phyloP scores from a whole-genome alignment of 345 rosid genomes.

The Leavenworthia alabamica region DNA sequence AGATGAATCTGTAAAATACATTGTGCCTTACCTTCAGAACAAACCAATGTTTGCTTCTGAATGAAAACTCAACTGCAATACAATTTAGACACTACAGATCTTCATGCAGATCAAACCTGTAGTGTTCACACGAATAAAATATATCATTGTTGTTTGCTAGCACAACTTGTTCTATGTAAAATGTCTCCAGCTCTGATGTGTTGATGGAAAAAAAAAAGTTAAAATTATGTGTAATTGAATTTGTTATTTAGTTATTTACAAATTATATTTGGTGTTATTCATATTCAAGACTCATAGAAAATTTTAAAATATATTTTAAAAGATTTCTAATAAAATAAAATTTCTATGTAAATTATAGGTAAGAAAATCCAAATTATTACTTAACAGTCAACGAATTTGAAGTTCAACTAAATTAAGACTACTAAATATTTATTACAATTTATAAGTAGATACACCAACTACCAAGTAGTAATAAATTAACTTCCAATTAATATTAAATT shows the following conservation, averaged over 20 bases:
- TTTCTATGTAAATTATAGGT: background rate
- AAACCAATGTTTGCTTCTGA: background rate
- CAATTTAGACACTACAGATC: background rate
- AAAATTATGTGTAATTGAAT: background rate
- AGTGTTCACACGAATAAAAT: background rate
- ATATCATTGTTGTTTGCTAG: background rate
- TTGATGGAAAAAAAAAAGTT: background rate
- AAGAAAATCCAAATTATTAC: background rate
- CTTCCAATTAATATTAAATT: background rate
- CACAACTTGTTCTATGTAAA: too few species aligned
- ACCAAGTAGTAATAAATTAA: slow-evolving; percentile 17
- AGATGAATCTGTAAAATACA: slow-evolving; percentile 45
- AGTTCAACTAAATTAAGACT: too few species aligned
- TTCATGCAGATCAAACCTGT: too few species aligned
- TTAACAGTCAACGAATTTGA: background rate
- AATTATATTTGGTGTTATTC: background rate
- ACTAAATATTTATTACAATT: background rate
- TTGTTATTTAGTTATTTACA: background rate
- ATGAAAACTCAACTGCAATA: background rate
- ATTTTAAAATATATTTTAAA: background rate
- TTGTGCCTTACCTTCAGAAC: slow-evolving; percentile 51
- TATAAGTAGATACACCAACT: background rate
- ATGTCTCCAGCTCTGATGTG: too few species aligned
- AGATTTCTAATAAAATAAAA: background rate
- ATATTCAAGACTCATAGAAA: background rate